phyloP scores from a whole-genome alignment of 192 early-diverging fungal species.

The Backusella parvicylindrica region DNA sequence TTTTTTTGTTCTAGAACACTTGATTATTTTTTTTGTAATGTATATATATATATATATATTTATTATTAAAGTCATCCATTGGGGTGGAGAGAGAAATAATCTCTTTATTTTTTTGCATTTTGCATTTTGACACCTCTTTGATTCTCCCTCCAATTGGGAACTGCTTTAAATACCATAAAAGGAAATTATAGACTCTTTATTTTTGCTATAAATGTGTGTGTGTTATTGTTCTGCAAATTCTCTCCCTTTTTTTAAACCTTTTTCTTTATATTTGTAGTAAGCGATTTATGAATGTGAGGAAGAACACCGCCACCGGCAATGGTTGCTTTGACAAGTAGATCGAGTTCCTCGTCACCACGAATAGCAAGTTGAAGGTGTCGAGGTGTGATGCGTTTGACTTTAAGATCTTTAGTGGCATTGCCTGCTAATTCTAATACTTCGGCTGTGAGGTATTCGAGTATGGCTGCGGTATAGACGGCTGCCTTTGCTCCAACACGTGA shows the following conservation, averaged over 20 bases:
- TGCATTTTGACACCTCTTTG: too few relatives aligned
- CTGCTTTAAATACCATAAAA: too few relatives aligned
- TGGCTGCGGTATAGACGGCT: slow-evolving; percentile 86
- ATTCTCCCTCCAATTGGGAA: too few relatives aligned
- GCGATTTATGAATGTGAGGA: slow-evolving; percentile 61
- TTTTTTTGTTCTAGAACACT: too few relatives aligned
- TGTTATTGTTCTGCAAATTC: too few relatives aligned
- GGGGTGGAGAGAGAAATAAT: too few relatives aligned
- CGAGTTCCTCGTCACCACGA: slow-evolving; percentile 88
- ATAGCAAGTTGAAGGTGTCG: slow-evolving; percentile 89
- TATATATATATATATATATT: too few relatives aligned
- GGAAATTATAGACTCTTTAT: too few relatives aligned
- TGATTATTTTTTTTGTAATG: too few relatives aligned
- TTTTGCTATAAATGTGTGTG: too few relatives aligned
- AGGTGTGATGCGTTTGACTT: slow-evolving; percentile 86
- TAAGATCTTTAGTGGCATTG: slow-evolving; percentile 86
- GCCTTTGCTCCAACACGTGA: slow-evolving; percentile 85
- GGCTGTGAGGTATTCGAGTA: slow-evolving; percentile 88
- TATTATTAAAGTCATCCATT: too few relatives aligned
- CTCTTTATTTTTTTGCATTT: too few relatives aligned
- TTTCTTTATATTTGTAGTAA: slow-evolving; percentile 46
- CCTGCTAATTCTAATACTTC: slow-evolving; percentile 92
- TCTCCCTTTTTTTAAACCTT: slow-evolving; percentile 20
- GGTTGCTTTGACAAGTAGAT: slow-evolving; percentile 81
- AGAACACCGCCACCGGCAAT: slow-evolving; percentile 86